phyloP scores from a whole-genome alignment of 192 early-diverging fungal genomes.

The Linnemannia elongata region DNA sequence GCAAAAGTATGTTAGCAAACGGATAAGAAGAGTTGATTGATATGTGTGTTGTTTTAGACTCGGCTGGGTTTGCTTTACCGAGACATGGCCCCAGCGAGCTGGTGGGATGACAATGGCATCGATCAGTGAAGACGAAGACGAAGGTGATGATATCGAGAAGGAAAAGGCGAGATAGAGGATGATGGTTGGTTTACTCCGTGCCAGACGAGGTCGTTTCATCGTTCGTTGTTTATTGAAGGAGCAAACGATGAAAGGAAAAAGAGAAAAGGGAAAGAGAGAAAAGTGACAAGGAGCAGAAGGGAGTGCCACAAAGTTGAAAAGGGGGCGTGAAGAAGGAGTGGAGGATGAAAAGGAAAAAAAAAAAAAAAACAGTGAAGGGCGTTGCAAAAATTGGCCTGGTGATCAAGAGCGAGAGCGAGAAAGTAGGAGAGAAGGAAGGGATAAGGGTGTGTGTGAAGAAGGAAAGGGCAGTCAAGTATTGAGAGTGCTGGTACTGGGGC shows the following conservation, averaged over 20 bases:
- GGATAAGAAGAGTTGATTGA: background rate
- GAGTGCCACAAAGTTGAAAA: background rate
- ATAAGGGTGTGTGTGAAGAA: no score
- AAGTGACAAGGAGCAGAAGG: background rate
- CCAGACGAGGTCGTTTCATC: background rate
- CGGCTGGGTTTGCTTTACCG: constrained; percentile 6
- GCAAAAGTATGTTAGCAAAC: background rate
- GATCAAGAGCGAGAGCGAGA: no score
- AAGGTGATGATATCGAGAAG: background rate
- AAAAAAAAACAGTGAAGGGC: no score
- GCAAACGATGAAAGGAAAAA: background rate
- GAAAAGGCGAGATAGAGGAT: background rate
- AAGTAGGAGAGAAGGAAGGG: no score
- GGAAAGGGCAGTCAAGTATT: no score
- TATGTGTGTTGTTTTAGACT: no score
- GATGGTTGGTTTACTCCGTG: background rate
- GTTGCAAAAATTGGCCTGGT: background rate
- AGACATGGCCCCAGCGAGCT: constrained; percentile 47
- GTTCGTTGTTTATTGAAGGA: background rate
- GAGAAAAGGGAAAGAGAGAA: constrained; percentile 2
- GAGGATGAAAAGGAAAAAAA: background rate
- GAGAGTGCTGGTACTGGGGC: background rate
- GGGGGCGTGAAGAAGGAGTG: background rate
- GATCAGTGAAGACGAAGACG: background rate
- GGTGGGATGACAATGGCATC: constrained; percentile 33